Percentiles rank a stretch among this genome's conserved stretches.
phyloP scores from a whole-genome alignment of 371 early-diverging fungal genomes.

The Encephalitozoon cuniculi region DNA sequence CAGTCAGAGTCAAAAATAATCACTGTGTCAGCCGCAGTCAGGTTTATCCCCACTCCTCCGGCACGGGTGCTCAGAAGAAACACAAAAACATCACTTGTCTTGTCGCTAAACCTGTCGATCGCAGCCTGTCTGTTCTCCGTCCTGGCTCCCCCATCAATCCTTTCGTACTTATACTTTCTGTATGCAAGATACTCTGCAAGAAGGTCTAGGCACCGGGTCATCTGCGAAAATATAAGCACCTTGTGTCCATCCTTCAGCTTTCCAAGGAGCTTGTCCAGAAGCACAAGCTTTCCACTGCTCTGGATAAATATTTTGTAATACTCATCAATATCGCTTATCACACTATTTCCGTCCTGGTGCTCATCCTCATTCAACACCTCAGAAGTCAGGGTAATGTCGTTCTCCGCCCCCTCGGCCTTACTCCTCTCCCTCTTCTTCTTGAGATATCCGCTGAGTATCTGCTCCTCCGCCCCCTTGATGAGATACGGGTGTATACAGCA shows the following conservation, averaged over 20 bases:
- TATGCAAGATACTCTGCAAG: slow-evolving; percentile 87
- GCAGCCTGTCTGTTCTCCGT: slow-evolving; percentile 81
- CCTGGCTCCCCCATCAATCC: slow-evolving; percentile 74
- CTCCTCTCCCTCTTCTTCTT: slow-evolving; percentile 36
- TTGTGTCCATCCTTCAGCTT: slow-evolving; percentile 79
- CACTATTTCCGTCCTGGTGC: neutral
- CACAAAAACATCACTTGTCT: slow-evolving; percentile 69
- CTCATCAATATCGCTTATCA: slow-evolving; percentile 39
- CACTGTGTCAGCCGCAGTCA: slow-evolving; percentile 84
- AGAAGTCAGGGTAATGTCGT: neutral
- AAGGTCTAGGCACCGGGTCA: slow-evolving; percentile 92
- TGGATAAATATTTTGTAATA: slow-evolving; percentile 66
- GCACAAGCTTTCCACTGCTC: slow-evolving; percentile 93
- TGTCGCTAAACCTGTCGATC: slow-evolving; percentile 77
- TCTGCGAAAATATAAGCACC: slow-evolving; percentile 90
- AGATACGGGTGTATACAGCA: slow-evolving; percentile 95
- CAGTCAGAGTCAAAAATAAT: slow-evolving; percentile 87
- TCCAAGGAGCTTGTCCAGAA: slow-evolving; percentile 78
- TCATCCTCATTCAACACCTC: neutral
- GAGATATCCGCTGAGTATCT: slow-evolving; percentile 55
- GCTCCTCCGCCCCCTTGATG: slow-evolving; percentile 75
- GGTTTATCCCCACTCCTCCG: slow-evolving; percentile 87
- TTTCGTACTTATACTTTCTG: slow-evolving; percentile 70
- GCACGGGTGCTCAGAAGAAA: slow-evolving; percentile 81
- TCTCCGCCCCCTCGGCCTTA: neutral